Base-by-base conservation (phyloP, 2,329 filamentous ascomycete genomes). In the Colletotrichum chrysophilum region DNA sequence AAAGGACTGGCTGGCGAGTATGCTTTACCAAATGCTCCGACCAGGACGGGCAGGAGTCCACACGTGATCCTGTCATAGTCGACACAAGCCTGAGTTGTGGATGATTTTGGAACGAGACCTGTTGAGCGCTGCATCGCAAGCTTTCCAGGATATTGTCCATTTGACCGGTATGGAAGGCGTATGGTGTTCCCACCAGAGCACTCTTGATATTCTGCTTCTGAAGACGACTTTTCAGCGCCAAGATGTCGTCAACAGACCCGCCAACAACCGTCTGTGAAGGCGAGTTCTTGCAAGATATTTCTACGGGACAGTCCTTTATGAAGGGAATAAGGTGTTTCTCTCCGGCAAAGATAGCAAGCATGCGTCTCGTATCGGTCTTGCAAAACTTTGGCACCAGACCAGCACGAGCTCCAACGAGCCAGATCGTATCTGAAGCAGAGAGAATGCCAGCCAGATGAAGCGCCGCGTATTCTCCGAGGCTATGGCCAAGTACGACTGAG, bases 401-500 rank as follows among this genome's bases (percentile, higher is more conserved):
- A 26, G 76, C 70, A 18, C 76, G 72, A 5, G n/a, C 18, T 4
- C 65, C 69, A 4, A 70, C 69, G 1, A 77, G 52, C 30, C 67
- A 73, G 8, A 77, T 52, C 4, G 64, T 61, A 43, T 77, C 76
- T 30, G 55, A 52, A 28, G 52, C 69, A 30, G 62, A 66, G 7
- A 75, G 21, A 7, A 93, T 91, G 28, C 91, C 92, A 60, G 92
- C 90, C 13, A 90, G 87, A 70, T 91, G 85, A 0, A 93, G 86
- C 28, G 92, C 92, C 28, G 91, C 91, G 80, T 92, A 93, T 80
- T 93, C 91, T 61, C 91, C 91, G 21, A 93, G 84, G 77, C 91
- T 93, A 76, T 89, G 88, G 6, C 88, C 88, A 5, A 89, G 77
- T 5, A 89, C 87, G 2, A 83, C 87, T 43, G 86, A 83, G 9